Base-by-base conservation (phyloP, 768 basidiomycete species). In the Kwoniella newhampshirensis region DNA sequence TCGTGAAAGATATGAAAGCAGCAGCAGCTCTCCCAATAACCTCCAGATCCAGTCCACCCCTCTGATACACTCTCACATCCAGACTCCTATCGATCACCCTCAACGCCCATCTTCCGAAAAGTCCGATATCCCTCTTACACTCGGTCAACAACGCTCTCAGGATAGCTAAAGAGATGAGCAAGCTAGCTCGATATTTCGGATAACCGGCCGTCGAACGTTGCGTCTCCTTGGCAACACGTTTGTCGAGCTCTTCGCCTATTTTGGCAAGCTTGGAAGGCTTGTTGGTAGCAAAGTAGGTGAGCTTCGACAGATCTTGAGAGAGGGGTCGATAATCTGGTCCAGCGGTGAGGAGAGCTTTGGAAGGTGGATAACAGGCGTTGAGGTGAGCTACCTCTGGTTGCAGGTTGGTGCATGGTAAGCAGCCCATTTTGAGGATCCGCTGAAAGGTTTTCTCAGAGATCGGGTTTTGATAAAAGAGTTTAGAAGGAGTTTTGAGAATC, bases 1-100 rank as follows among this genome's bases (percentile, higher is more conserved):
- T 92, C 18, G 87, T 87, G 87, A 90, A 97, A 1, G 90, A 87
- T 2, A 87, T 88, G 67, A 94, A 91, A 87, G 92, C 65, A 28
- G n/a, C 87, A 20, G 90, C 90, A 11, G 87, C 85, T 67, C 75
- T 57, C 17, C 72, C 73, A 35, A 73, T 63, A 18, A 77, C 69
- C 57, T 77, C 77, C 25, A 77, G 61, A 59, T 77, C 77, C 15
- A 66, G 48, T 8, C 57, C 65, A 36, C 64, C 62, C 35, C 64
- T 63, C 51, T 68, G 62, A 26, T 68, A 64, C 13, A 68, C 67
- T 25, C 65, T 70, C 55, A 76, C 71, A 36, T 65, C 58, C 18
- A 77, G 63, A 3, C 71, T 57, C 21, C 46, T 47, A 36, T 67
- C 53, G 39, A 76, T 60, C 42, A 64, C 63, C 4, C 62, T 57